Evolutionary conservation across 163 green algal species (phyloP).

Genomic region (Prototheca cutis): DNA sequence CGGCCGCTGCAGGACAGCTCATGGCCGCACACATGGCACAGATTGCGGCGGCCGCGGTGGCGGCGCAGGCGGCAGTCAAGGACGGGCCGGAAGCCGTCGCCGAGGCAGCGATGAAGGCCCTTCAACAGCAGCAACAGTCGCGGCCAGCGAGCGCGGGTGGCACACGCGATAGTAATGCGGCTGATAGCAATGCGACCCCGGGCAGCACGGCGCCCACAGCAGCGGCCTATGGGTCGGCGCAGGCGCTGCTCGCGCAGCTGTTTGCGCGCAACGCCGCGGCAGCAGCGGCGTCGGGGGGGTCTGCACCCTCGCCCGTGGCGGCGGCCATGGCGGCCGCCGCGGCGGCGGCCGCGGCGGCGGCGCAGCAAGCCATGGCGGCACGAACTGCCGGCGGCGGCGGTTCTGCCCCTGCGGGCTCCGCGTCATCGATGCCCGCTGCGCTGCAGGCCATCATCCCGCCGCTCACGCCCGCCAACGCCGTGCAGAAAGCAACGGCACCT

Average conservation of each 20-base stretch:
- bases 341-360: background rate
- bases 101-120: too few relatives aligned
- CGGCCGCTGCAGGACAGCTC: too few relatives aligned
- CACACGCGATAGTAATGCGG: too few relatives aligned
- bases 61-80: background rate
- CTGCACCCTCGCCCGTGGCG: background rate
- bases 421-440: background rate
- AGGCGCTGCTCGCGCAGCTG: background rate
- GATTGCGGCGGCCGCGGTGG: background rate
- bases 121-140: too few relatives aligned
- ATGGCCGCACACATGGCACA: background rate
- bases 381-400: background rate
- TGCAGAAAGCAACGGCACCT: too few relatives aligned
- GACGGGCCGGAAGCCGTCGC: background rate
- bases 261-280: too few relatives aligned
- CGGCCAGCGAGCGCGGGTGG: too few relatives aligned
- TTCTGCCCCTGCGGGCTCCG: conserved; percentile 1
- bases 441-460: conserved; percentile 19
- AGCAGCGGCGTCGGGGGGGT: background rate
- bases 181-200: too few relatives aligned
- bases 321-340: background rate
- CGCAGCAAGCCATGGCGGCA: background rate
- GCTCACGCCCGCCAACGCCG: too few relatives aligned
- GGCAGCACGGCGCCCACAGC: too few relatives aligned
- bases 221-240: too few relatives aligned